Evolutionary conservation across 164 flowering plant species (phyloP).

Genomic region (Vitis cinerea): DNA sequence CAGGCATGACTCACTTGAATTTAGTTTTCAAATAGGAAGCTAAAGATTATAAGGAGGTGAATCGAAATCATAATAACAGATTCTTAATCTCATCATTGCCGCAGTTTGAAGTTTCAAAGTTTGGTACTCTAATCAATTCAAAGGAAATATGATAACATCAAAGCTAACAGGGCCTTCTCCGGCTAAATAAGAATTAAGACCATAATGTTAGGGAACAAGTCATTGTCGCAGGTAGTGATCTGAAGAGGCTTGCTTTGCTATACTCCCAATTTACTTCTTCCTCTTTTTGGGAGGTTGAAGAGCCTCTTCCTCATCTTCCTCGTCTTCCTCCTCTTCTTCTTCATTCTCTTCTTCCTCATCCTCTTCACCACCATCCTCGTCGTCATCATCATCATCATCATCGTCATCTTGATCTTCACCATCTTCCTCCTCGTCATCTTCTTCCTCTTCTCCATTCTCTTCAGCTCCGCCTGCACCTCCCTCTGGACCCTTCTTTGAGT

Average conservation of each 20-base stretch:
- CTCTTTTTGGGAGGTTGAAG: constrained; percentile 67
- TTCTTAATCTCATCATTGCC: background rate
- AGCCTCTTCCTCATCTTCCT: constrained; percentile 55
- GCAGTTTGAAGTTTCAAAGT: constrained; percentile 9
- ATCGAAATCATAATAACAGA: no score
- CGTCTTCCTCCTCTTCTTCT: constrained; percentile 32
- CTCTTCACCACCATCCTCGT: constrained; percentile 26
- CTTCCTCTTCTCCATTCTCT: constrained; percentile 19
- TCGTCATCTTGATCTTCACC: constrained; percentile 31
- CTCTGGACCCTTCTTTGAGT: constrained; percentile 29
- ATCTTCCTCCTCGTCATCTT: constrained; percentile 16
- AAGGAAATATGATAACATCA: background rate
- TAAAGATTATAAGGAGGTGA: no score
- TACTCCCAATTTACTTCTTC: constrained; percentile 36
- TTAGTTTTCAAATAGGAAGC: no score
- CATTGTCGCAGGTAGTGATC: background rate
- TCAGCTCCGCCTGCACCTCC: constrained; percentile 33
- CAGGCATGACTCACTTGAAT: no score
- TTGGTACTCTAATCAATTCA: background rate
- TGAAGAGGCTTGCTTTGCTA: background rate
- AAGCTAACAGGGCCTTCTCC: constrained; percentile 13
- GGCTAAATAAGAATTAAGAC: background rate
- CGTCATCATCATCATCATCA: constrained; percentile 36
- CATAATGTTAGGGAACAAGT: constrained; percentile 11
- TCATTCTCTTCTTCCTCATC: constrained; percentile 27